These are phyloP conservation scores for Debaryomyces hansenii DNA, from an alignment of 805 yeast genomes.

Conservation along the genomic window DNA sequence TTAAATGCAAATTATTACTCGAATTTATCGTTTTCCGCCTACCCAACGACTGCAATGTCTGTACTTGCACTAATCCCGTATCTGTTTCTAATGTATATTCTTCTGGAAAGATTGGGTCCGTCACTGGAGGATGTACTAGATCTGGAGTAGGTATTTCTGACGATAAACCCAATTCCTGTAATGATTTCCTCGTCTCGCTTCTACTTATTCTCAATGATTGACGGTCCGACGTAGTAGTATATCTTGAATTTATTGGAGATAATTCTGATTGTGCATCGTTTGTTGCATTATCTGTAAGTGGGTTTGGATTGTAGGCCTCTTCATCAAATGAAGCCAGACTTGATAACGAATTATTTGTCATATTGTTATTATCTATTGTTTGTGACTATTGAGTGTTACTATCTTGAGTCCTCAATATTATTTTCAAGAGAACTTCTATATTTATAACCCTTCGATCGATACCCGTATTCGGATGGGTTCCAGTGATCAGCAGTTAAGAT, in stretches of 20 bases:
- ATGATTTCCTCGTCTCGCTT: constrained; percentile 75
- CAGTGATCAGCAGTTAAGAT: not conserved
- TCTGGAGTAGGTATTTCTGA: constrained; percentile 56
- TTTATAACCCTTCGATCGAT: not conserved
- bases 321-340: not conserved
- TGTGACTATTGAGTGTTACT: too few relatives aligned
- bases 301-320: constrained; percentile 1
- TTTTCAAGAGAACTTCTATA: too few relatives aligned
- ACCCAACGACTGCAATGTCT: constrained; percentile 68
- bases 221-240: not conserved
- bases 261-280: constrained; percentile 46
- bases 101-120: constrained; percentile 83
- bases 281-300: constrained; percentile 20
- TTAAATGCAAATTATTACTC: not conserved
- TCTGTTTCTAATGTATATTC: constrained; percentile 86
- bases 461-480: not conserved
- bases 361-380: not conserved
- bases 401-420: too few relatives aligned
- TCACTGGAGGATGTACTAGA: constrained; percentile 44
- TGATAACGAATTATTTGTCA: not conserved
- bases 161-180: constrained; percentile 61
- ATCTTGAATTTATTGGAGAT: constrained; percentile 20
- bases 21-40: constrained; percentile 33
- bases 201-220: constrained; percentile 41
- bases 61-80: constrained; percentile 84